Conservation (phyloP, 2,329 filamentous ascomycete species). For the Paecilomyces formosus region DNA sequence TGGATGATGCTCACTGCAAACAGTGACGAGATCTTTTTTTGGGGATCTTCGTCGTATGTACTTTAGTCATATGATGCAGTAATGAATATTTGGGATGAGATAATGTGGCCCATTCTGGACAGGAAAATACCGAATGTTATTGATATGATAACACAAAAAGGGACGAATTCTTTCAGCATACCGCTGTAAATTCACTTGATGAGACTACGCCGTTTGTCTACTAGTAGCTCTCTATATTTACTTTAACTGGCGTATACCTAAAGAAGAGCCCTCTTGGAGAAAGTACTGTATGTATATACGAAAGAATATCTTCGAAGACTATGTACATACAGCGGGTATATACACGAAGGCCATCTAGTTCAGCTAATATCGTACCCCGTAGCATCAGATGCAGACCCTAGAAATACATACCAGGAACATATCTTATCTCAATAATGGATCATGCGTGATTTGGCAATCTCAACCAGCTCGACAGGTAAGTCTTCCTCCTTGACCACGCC, state of each 20-base stretch:
- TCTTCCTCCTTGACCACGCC: slow-evolving; percentile 70
- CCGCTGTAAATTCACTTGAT: no score
- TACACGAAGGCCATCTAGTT: not conserved
- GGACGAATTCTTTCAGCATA: no score
- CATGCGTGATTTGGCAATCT: slow-evolving; percentile 54
- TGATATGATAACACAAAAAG: not conserved
- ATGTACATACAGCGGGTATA: not conserved
- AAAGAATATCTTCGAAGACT: no score
- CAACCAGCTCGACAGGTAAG: slow-evolving; percentile 59
- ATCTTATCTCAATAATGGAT: slow-evolving; percentile 52
- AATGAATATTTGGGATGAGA: not conserved
- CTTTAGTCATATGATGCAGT: not conserved
- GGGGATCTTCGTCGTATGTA: not conserved
- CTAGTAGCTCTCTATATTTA: no score
- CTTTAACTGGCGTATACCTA: no score
- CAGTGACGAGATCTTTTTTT: no score
- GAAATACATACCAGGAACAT: not conserved
- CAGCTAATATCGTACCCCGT: not conserved
- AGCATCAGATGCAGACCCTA: not conserved
- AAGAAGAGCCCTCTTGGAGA: no score
- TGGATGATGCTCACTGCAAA: no score
- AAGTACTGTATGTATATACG: no score
- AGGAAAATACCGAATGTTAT: not conserved
- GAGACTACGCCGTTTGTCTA: no score
- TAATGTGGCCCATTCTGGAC: not conserved